Evolutionary conservation across 208 protist genomes (phyloP).

Genomic region (Leptomonas pyrrhocoris): DNA sequence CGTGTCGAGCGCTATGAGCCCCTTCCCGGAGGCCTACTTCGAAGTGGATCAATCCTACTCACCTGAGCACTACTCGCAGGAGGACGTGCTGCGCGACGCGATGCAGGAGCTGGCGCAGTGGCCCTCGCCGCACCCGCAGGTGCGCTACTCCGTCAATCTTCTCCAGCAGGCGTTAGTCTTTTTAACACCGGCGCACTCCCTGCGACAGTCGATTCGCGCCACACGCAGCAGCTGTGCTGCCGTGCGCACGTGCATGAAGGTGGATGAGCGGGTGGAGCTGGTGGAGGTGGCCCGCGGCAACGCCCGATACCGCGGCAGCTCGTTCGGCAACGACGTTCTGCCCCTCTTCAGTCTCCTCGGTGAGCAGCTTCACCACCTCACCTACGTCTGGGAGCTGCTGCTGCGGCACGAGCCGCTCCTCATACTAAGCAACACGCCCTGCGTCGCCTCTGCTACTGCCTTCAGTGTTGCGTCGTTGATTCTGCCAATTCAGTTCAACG

Average conservation of each 20-base stretch:
- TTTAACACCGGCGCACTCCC: constrained; percentile 63
- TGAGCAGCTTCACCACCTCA: constrained; percentile 75
- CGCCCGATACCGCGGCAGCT: constrained; percentile 23
- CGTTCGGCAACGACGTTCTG: constrained; percentile 49
- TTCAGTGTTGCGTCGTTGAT: constrained; percentile 78
- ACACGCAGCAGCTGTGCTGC: constrained; percentile 31
- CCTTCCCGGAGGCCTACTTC: constrained; percentile 61
- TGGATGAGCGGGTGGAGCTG: constrained; percentile 26
- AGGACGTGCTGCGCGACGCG: constrained; percentile 67
- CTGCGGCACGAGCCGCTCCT: constrained; percentile 81
- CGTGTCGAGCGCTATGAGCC: constrained; percentile 69
- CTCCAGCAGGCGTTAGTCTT: constrained; percentile 76
- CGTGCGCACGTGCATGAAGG: constrained; percentile 21
- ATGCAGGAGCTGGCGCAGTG: constrained; percentile 69
- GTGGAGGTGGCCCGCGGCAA: constrained; percentile 17
- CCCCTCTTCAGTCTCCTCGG: constrained; percentile 76
- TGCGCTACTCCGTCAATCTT: constrained; percentile 73
- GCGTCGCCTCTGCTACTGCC: constrained; percentile 65
- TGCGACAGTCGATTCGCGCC: constrained; percentile 23
- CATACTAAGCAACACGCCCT: constrained; percentile 84
- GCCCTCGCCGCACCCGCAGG: constrained; percentile 80
- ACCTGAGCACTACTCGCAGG: constrained; percentile 67
- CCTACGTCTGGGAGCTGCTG: constrained; percentile 83
- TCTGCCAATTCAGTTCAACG: constrained; percentile 72
- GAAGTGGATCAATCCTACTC: constrained; percentile 72